These are phyloP conservation scores for Luffa aegyptiaca DNA, from an alignment of 306 rosid species.

Conservation along the genomic window DNA sequence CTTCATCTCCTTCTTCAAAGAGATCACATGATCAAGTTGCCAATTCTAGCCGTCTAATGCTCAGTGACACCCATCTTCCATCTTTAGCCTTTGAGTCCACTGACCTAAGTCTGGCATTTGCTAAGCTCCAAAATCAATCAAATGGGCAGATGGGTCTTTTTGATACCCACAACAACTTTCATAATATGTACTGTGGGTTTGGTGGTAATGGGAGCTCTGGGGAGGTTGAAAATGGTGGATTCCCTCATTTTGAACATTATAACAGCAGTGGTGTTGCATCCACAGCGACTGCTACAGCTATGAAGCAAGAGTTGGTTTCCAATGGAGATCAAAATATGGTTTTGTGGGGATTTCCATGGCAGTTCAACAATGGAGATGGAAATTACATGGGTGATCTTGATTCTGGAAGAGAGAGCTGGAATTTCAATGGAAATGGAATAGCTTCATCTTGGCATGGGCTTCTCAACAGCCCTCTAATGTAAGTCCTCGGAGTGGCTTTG, in stretches of 20 bases:
- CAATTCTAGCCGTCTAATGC: slow-evolving; percentile 28
- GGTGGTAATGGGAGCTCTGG: slow-evolving; percentile 53
- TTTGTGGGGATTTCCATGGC: slow-evolving; percentile 90
- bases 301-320: slow-evolving; percentile 62
- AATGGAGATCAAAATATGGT: slow-evolving; percentile 37
- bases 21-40: slow-evolving; percentile 51
- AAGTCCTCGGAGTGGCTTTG: slow-evolving; percentile 11
- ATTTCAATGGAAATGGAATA: slow-evolving; percentile 38
- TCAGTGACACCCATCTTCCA: slow-evolving; percentile 23
- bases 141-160: slow-evolving; percentile 48
- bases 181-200: slow-evolving; percentile 41
- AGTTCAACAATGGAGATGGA: slow-evolving; percentile 42
- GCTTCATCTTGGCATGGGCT: slow-evolving; percentile 82
- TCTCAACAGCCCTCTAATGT: slow-evolving; percentile 80
- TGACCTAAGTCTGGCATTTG: slow-evolving; percentile 73
- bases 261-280: slow-evolving; percentile 26
- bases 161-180: slow-evolving; percentile 31
- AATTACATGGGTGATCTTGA: slow-evolving; percentile 41
- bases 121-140: slow-evolving; percentile 66
- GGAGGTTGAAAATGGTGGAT: slow-evolving; percentile 43
- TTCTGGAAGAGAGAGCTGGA: slow-evolving; percentile 72
- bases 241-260: slow-evolving; percentile 39
- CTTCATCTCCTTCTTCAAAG: slow-evolving; percentile 47
- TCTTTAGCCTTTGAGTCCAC: slow-evolving; percentile 42
- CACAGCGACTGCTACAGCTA: slow-evolving; percentile 64